Conservation (phyloP, 2,329 filamentous ascomycete genomes). For the Diaporthe velutina region DNA sequence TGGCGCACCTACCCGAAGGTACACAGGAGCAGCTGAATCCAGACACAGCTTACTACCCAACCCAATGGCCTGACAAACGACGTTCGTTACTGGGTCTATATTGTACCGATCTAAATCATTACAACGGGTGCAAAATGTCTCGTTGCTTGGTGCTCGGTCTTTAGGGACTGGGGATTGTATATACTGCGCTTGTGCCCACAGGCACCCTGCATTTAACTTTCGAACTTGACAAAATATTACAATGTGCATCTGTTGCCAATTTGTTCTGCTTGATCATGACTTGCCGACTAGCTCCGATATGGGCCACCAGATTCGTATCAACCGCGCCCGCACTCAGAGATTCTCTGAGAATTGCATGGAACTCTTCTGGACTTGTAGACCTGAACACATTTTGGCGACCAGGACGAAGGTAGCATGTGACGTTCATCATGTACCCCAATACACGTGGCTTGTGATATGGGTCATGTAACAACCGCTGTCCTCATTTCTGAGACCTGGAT, state of each 20-base stretch:
- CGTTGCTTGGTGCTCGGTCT: neutral
- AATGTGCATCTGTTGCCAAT: neutral
- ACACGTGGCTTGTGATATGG: too few species aligned
- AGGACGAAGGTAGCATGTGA: neutral
- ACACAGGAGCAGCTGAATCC: constrained; percentile 6
- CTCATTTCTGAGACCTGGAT: too few species aligned
- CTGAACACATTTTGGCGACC: too few species aligned
- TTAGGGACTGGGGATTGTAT: neutral
- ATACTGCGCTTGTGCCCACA: neutral
- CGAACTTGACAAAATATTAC: too few species aligned
- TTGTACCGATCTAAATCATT: neutral
- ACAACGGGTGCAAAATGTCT: too few species aligned
- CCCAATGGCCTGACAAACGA: constrained; percentile 11
- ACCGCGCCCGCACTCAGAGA: too few species aligned
- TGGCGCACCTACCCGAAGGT: too few species aligned
- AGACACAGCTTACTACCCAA: neutral
- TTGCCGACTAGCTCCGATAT: neutral
- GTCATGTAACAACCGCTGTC: too few species aligned
- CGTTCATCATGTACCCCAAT: neutral
- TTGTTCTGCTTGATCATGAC: neutral
- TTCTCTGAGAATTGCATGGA: too few species aligned
- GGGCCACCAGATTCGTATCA: too few species aligned
- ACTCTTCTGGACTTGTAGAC: too few species aligned
- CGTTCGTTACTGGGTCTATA: constrained; percentile 17
- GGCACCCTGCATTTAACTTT: neutral